Base-by-base conservation (phyloP, 1,284 basidiomycete genomes). In the Xanthoconium separans region DNA sequence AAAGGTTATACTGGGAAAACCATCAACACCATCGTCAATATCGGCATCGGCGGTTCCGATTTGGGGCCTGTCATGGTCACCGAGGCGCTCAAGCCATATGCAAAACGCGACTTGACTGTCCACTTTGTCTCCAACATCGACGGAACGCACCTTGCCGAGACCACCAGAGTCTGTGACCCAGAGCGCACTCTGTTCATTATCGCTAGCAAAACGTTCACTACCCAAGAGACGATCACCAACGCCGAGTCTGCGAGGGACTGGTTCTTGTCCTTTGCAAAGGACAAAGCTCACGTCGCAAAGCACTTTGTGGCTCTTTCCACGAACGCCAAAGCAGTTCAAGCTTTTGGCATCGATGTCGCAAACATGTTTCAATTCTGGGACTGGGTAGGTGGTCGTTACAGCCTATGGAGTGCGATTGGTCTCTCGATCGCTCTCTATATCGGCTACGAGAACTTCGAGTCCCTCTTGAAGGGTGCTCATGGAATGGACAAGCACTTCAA, bases 341-440 rank as follows among this genome's bases (percentile, higher is more conserved):
- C 81, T n/a, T 99, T 99, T 66, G 97, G 96, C 52, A 99, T 99
- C 65, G 81, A 88, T 56, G 76, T 89, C 64, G 81, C 84, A 64
- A 98, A 98, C 79, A 99, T 99, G 95, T 99, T 99, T 86, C 87
- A 91, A 72, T 99, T 99, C 85, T 99, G 96, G 96, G 97, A 99
- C 76, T 99, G 97, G 97, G 96, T 99, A 61, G 96, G 96, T 60
- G 96, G 97, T 41, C 87, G 96, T 61, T 99, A 99, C 83, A 95
- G 91, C 63, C 82, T 99, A 64, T 99, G 97, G 96, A 94, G 92
- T 58, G 95, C 97, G 31, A 98, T 99, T 64, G 97, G 96, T 59
- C 81, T 99, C 49, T 92, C 91, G 47, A 98, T 99, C 72, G 91
- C 92, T 51, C 80, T 99, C 54, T 87, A 88, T 54, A 91, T 98